Base-by-base conservation (phyloP, 371 early-diverging fungal genomes). In the Syncephalastrum racemosum region DNA sequence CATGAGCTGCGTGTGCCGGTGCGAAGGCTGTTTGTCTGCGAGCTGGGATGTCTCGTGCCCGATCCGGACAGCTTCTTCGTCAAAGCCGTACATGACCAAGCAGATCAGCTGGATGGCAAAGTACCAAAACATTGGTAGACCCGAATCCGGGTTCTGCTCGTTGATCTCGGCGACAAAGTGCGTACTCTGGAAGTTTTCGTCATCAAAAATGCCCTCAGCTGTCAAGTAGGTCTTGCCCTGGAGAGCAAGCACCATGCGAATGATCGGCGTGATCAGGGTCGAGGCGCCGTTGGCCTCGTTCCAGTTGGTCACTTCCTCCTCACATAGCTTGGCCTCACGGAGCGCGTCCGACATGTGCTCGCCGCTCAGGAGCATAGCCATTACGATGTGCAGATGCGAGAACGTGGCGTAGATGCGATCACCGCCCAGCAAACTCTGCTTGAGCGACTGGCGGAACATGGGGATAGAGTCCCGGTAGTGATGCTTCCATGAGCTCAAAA, bases 351-450 rank as follows among this genome's bases (percentile, higher is more conserved):
- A 52, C 60, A 78, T 43, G 40, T 70, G 61, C 43, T 70, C 67
- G 8, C 79, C 73, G 20, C 53, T 40, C 4, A 73, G 54, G 1
- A 75, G 50, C 61, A 65, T 75, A 20, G 59, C 61, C 52, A 63
- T 54, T 0, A 71, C 71, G 13, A 71, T 59, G 41, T 73, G 66
- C 1, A 75, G 27, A 49, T 69, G 73, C 2, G 73, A 70, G 56
- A 71, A 79, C 3, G 68, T 71, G 22, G 79, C 67, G 59, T 71
- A 71, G 4, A 71, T 66, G 0, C 73, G 54, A 42, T 79, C 79
- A 2, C 79, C 79, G 16, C 75, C 71, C 10, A 73, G 55, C 4
- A 75, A 50, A 18, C 68, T 63, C 41, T 79, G 71, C 31, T 79
- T 73, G 45, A 70, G 61, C 1, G 79, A 73, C 47, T 66, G 57